Evolutionary conservation across 345 rosid genomes (phyloP).

Genomic region (Aquilaria yunnanensis): DNA sequence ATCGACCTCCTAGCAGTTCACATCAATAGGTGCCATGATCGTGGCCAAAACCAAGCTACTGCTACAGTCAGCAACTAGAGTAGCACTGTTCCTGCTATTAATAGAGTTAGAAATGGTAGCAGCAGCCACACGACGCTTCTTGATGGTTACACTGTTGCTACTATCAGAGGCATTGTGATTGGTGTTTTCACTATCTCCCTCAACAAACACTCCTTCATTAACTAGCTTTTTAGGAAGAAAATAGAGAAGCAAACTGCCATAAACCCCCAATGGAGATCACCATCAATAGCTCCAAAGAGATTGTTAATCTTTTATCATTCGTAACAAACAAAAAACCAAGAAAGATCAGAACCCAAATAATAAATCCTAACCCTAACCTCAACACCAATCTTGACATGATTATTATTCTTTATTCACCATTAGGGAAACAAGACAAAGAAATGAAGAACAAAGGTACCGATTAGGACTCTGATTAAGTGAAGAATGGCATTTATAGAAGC

Average conservation of each 20-base stretch:
- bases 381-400: slow-evolving; percentile 19
- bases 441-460: slow-evolving; percentile 38
- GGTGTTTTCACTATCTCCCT: slow-evolving; percentile 29
- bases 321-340: slow-evolving; percentile 5
- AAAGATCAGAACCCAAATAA: slow-evolving; percentile 22
- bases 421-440: slow-evolving; percentile 6
- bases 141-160: slow-evolving; percentile 19
- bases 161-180: slow-evolving; percentile 10
- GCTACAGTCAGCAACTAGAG: slow-evolving; percentile 15
- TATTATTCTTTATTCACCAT: slow-evolving; percentile 9
- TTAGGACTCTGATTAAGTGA: slow-evolving; percentile 39
- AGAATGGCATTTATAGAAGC: slow-evolving; percentile 31
- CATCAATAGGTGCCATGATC: slow-evolving; percentile 71
- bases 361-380: slow-evolving; percentile 27
- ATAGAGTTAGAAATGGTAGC: slow-evolving; percentile 14
- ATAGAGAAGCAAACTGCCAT: slow-evolving; percentile 63
- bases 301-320: neutral
- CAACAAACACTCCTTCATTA: slow-evolving; percentile 46
- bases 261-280: slow-evolving; percentile 35
- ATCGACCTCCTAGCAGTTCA: slow-evolving; percentile 69
- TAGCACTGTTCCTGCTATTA: slow-evolving; percentile 16
- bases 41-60: slow-evolving; percentile 14
- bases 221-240: slow-evolving; percentile 95
- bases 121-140: slow-evolving; percentile 48
- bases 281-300: slow-evolving; percentile 15